Base-by-base conservation (phyloP, 176 grass and related monocot species). In the Bolboschoenus planiculmis region DNA sequence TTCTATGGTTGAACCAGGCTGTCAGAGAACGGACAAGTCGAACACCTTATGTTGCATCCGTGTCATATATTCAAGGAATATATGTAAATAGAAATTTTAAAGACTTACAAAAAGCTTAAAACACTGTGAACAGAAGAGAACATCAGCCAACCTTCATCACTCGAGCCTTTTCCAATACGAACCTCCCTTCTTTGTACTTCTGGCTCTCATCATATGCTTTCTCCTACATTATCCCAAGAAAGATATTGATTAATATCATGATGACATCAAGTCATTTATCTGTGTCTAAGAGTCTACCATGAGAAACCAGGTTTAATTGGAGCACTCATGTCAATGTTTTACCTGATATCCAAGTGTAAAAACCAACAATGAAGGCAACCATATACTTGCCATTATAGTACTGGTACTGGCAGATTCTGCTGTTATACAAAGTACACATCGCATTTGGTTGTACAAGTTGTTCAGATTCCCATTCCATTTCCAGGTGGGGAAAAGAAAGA, bases 181-280 rank as follows among this genome's bases (percentile, higher is more conserved):
- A 94, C 55, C 87, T 94, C 15, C 89, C 92, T 46, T 94, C 89
- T 83, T 94, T 91, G 87, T 94, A 94, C 81, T 91, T 94, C 71
- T 95, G 88, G 31, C 67, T 87, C 84, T 87, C 84, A 0, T 95
- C 86, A 26, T 88, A 92, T 55, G 92, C 89, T 78, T 87, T 91
- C 85, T 94, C 92, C 92, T 94, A 85, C 78, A 85, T 15, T 62
- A 20, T 81, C 21, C 48, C 55, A 27, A 35, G 61, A 27, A 44
- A 24, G 79, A 42, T 24, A 62, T 35, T 40, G 63, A 14, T 20
- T 60, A n/a, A 21, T 30, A 65, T 11, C 3, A 87, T 64, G 54
- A 40, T 36, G 35, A 42, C 34, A 13, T 34, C 33, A 83, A 55
- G 83, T 75, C 10, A 71, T 63, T 16, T 18, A 55, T 55, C 56